These are phyloP conservation scores for Microstegium vimineum DNA, from an alignment of 176 grass and related monocot genomes.

Conservation along the genomic window DNA sequence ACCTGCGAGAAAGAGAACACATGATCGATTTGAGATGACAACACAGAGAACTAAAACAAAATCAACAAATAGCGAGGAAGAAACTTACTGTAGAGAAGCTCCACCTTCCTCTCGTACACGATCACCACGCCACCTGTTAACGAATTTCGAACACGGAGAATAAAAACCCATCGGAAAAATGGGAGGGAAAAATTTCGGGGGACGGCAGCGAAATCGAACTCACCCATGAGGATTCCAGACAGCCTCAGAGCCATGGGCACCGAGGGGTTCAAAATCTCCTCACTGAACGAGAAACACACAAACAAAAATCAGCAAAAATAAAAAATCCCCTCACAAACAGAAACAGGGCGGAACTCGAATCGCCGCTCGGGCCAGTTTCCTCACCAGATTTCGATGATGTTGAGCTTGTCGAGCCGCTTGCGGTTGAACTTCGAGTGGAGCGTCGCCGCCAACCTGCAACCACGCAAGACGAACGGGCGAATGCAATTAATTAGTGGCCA, in stretches of 20 bases:
- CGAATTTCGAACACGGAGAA: background rate
- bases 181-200: background rate
- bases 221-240: slow-evolving; percentile 93
- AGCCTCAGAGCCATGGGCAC: slow-evolving; percentile 95
- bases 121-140: slow-evolving; percentile 85
- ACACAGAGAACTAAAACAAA: background rate
- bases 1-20: slow-evolving; percentile 38
- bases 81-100: slow-evolving; percentile 68
- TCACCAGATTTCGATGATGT: slow-evolving; percentile 96
- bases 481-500: background rate
- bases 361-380: background rate
- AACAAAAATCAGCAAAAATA: background rate
- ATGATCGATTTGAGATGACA: background rate
- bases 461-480: background rate
- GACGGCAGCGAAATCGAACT: background rate
- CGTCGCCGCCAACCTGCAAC: slow-evolving; percentile 85
- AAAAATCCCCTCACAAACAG: background rate
- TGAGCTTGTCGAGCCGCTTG: slow-evolving; percentile 73
- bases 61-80: background rate
- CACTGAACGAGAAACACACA: slow-evolving; percentile 31
- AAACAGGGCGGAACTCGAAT: background rate
- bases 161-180: background rate
- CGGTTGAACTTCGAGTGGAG: slow-evolving; percentile 81
- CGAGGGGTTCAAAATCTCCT: slow-evolving; percentile 90
- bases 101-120: slow-evolving; percentile 94